phyloP scores from a whole-genome alignment of 2,329 filamentous ascomycete genomes.

The Cercospora beticola region DNA sequence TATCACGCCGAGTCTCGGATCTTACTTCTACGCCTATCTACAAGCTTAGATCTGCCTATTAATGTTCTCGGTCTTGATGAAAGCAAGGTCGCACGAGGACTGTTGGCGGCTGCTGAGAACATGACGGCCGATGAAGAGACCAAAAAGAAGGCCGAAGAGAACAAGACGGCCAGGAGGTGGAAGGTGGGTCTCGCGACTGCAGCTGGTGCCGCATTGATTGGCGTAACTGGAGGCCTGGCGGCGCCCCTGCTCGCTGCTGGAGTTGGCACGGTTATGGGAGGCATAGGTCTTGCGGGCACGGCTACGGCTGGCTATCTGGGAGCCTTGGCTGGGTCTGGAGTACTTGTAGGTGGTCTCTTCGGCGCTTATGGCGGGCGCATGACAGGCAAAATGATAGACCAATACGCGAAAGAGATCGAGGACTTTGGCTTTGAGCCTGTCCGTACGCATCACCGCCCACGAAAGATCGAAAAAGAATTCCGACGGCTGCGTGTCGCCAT shows the following conservation, averaged over 20 bases:
- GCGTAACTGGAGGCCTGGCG: conserved; percentile 75
- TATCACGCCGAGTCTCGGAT: conserved; percentile 41
- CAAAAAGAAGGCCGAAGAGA: conserved; percentile 68
- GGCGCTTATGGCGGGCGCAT: conserved; percentile 87
- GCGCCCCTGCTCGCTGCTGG: conserved; percentile 75
- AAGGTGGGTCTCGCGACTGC: conserved; percentile 86
- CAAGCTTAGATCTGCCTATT: conserved; percentile 37
- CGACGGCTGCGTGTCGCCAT: conserved; percentile 72
- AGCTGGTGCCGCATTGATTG: conserved; percentile 83
- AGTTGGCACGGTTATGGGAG: conserved; percentile 63
- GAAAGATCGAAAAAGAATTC: conserved; percentile 51
- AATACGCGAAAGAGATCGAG: conserved; percentile 80
- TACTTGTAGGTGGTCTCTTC: conserved; percentile 81
- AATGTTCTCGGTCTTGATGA: conserved; percentile 47
- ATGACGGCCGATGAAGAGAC: conserved; percentile 77
- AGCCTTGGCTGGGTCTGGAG: conserved; percentile 72
- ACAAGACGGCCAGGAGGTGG: conserved; percentile 65
- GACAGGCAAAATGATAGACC: conserved; percentile 81
- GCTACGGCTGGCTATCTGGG: conserved; percentile 78
- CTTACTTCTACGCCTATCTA: conserved; percentile 38
- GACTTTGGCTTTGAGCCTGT: conserved; percentile 86
- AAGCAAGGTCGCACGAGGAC: conserved; percentile 68
- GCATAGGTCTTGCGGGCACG: conserved; percentile 47
- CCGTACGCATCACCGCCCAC: conserved; percentile 56
- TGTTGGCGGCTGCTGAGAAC: conserved; percentile 73